Evolutionary conservation across 352 stramenopile genomes (phyloP).

Genomic region (Globisporangium uncinulatum): DNA sequence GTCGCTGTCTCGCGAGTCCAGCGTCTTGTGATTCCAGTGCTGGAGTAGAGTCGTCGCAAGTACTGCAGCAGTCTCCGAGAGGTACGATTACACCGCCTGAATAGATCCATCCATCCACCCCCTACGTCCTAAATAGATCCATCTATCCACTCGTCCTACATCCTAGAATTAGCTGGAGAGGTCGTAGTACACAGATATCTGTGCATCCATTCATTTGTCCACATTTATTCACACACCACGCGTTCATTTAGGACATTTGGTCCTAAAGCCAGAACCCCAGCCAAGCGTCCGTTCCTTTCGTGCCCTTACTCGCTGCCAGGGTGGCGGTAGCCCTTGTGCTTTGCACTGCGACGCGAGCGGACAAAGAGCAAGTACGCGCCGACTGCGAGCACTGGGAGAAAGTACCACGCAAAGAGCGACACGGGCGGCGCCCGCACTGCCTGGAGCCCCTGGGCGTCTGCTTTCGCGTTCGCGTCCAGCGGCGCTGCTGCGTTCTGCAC

Average conservation of each 20-base stretch:
- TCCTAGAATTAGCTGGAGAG: too few relatives aligned
- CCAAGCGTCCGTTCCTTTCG: too few relatives aligned
- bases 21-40: not conserved
- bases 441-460: conserved; percentile 32
- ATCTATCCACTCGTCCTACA: too few relatives aligned
- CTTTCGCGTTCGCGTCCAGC: conserved; percentile 28
- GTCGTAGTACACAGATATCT: too few relatives aligned
- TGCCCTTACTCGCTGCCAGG: conserved; percentile 8
- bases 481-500: conserved; percentile 16
- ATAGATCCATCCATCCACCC: too few relatives aligned
- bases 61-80: too few relatives aligned
- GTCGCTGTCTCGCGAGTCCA: conserved; percentile 31
- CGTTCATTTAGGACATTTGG: too few relatives aligned
- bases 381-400: conserved; percentile 58
- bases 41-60: not conserved
- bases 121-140: too few relatives aligned
- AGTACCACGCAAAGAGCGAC: conserved; percentile 77
- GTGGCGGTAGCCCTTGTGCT: conserved; percentile 12
- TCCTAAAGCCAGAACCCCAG: too few relatives aligned
- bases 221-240: too few relatives aligned
- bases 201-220: too few relatives aligned
- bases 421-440: conserved; percentile 44
- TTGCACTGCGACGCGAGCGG: conserved; percentile 24
- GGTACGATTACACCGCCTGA: too few relatives aligned
- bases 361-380: conserved; percentile 65